Conservation (phyloP, 1,284 basidiomycete genomes). For the Pterulicium gracile region DNA sequence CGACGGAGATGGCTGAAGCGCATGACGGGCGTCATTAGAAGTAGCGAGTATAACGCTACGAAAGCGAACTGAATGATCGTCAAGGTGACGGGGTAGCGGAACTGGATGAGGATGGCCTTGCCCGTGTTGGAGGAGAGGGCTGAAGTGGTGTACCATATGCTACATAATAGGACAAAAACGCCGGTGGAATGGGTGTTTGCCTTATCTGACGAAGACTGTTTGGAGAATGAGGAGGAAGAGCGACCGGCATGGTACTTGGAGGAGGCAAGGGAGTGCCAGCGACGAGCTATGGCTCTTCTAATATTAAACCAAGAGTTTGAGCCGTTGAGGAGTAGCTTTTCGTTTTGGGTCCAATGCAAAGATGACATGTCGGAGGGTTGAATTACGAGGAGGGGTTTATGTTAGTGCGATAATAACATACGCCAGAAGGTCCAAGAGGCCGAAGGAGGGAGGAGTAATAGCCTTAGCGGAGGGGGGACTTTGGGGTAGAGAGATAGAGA, state of each 20-base stretch:
- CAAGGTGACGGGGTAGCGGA: slow-evolving; percentile 82
- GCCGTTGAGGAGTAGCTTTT: background rate
- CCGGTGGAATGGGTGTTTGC: slow-evolving; percentile 20
- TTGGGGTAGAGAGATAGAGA: too few relatives aligned
- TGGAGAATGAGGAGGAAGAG: background rate
- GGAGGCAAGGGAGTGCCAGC: background rate
- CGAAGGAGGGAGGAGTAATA: too few relatives aligned
- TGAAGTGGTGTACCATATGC: slow-evolving; percentile 76
- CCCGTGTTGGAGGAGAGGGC: slow-evolving; percentile 86
- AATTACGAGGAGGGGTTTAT: too few relatives aligned
- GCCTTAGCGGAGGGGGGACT: too few relatives aligned
- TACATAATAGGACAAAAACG: slow-evolving; percentile 56
- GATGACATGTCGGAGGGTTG: background rate
- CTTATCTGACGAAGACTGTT: background rate
- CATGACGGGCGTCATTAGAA: slow-evolving; percentile 67
- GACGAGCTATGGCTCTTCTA: background rate
- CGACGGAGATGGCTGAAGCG: slow-evolving; percentile 55
- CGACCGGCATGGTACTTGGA: background rate
- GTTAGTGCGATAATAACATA: too few relatives aligned
- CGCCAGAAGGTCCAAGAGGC: too few relatives aligned
- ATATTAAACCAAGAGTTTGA: background rate
- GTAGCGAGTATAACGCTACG: slow-evolving; percentile 76
- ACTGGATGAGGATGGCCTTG: slow-evolving; percentile 79
- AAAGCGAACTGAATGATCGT: slow-evolving; percentile 98
- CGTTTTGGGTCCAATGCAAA: background rate